Conservation (phyloP, 805 yeast genomes). For the Yamadazyma olivae region DNA sequence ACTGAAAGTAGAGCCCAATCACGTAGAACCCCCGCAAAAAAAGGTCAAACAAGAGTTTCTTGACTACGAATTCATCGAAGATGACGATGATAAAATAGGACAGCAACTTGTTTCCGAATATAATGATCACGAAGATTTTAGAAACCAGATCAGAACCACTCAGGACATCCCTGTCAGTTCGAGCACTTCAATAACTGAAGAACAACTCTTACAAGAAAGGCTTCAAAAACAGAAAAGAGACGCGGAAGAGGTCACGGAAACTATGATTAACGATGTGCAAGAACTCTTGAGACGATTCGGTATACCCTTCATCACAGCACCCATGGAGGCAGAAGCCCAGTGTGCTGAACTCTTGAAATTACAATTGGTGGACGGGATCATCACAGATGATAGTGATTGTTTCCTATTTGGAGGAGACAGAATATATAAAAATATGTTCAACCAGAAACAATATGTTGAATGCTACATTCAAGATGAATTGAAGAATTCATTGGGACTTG, state of each 20-base stretch:
- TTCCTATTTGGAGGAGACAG: slow-evolving; percentile 86
- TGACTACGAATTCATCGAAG: slow-evolving; percentile 70
- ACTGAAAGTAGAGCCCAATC: neutral
- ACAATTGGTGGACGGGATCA: slow-evolving; percentile 85
- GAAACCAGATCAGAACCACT: slow-evolving; percentile 23
- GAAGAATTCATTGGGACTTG: slow-evolving; percentile 61
- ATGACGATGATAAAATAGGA: slow-evolving; percentile 69
- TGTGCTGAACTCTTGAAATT: slow-evolving; percentile 77
- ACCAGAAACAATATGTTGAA: slow-evolving; percentile 89
- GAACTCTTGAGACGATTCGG: slow-evolving; percentile 86
- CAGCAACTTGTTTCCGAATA: slow-evolving; percentile 68
- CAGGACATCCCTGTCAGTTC: slow-evolving; percentile 14
- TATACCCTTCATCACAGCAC: slow-evolving; percentile 91
- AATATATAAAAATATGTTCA: slow-evolving; percentile 90
- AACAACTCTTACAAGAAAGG: slow-evolving; percentile 54
- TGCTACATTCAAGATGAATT: slow-evolving; percentile 64
- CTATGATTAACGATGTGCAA: slow-evolving; percentile 88
- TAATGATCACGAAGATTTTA: slow-evolving; percentile 65
- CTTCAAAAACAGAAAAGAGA: slow-evolving; percentile 72
- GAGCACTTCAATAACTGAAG: slow-evolving; percentile 41
- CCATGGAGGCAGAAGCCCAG: slow-evolving; percentile 99
- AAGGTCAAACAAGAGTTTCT: slow-evolving; percentile 20
- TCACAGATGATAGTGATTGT: slow-evolving; percentile 97
- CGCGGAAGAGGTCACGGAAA: slow-evolving; percentile 83
- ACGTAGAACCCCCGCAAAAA: slow-evolving; percentile 8